Conservation (phyloP, 352 stramenopile species). For the Elongisporangium senticosum region DNA sequence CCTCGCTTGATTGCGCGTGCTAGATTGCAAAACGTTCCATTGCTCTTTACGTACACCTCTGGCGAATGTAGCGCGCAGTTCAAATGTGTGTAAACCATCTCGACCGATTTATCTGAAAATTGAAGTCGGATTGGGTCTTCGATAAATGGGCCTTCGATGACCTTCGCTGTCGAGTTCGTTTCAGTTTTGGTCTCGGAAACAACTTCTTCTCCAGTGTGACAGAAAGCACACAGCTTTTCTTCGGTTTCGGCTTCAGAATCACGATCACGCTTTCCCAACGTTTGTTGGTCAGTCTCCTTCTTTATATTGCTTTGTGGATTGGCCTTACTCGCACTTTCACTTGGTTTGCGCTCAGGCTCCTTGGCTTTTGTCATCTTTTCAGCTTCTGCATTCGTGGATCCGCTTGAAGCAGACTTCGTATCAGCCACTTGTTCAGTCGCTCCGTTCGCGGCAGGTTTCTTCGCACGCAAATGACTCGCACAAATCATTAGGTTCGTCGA, state of each 20-base stretch:
- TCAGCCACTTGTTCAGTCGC: not conserved
- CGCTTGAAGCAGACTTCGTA: not conserved
- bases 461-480: constrained; percentile 64
- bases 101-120: constrained; percentile 50
- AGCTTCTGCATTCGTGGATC: not conserved
- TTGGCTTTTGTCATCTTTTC: not conserved
- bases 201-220: not conserved
- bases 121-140: constrained; percentile 70
- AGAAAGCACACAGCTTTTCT: not conserved
- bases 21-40: constrained; percentile 80
- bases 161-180: constrained; percentile 9
- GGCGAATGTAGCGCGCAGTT: constrained; percentile 80
- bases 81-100: constrained; percentile 74
- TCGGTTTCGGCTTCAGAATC: not conserved
- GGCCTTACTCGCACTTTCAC: not conserved
- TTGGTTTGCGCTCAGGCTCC: not conserved
- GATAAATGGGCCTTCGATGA: constrained; percentile 65
- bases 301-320: not conserved
- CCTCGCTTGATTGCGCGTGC: constrained; percentile 69
- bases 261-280: not conserved
- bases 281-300: not conserved
- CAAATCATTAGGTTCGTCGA: constrained; percentile 88
- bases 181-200: not conserved
- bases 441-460: constrained; percentile 11
- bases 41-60: constrained; percentile 75